A percentile compares a stretch with the other conserved stretches of the same genome.
Conservation (phyloP, 2,329 filamentous ascomycete genomes). For the Pyrenophora tritici-repentis region DNA sequence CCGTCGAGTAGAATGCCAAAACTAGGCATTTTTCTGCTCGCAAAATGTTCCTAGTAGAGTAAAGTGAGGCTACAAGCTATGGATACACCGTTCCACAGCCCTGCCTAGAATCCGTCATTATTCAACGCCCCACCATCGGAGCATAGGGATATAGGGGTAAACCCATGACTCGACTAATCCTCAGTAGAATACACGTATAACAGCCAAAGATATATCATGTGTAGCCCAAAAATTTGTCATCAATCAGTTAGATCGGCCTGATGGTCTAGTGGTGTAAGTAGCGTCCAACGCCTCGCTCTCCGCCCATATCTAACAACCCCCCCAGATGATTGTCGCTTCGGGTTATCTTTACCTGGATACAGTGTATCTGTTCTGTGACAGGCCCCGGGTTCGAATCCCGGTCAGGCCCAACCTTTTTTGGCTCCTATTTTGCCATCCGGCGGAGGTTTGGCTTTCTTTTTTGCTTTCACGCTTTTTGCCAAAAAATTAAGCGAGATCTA, state of each 20-base stretch:
- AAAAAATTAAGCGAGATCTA: too few relatives aligned
- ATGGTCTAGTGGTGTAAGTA: slow-evolving; percentile 43
- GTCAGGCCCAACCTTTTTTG: slow-evolving; percentile 30
- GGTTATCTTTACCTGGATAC: slow-evolving; percentile 28
- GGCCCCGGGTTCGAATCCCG: slow-evolving; percentile 48
- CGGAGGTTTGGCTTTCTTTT: neutral
- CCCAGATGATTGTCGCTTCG: slow-evolving; percentile 1
- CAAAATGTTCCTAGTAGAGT: slow-evolving; percentile 19
- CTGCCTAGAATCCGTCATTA: slow-evolving; percentile 1
- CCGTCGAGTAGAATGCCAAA: neutral
- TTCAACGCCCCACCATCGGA: slow-evolving; percentile 5
- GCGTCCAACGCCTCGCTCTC: slow-evolving; percentile 27
- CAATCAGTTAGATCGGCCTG: slow-evolving; percentile 23
- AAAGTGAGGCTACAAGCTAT: slow-evolving; percentile 12
- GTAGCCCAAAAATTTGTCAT: slow-evolving; percentile 3
- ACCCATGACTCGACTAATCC: neutral
- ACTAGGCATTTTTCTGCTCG: slow-evolving; percentile 6
- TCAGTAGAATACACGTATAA: neutral
- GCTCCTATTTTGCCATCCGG: too few relatives aligned
- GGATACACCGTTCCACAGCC: slow-evolving; percentile 16
- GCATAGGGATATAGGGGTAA: neutral
- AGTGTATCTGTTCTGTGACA: slow-evolving; percentile 39
- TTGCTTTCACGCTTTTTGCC: neutral
- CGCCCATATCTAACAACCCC: neutral
- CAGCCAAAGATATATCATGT: neutral